Conservation (phyloP, 305 asterid genomes). For the Fraxinus angustifolia region DNA sequence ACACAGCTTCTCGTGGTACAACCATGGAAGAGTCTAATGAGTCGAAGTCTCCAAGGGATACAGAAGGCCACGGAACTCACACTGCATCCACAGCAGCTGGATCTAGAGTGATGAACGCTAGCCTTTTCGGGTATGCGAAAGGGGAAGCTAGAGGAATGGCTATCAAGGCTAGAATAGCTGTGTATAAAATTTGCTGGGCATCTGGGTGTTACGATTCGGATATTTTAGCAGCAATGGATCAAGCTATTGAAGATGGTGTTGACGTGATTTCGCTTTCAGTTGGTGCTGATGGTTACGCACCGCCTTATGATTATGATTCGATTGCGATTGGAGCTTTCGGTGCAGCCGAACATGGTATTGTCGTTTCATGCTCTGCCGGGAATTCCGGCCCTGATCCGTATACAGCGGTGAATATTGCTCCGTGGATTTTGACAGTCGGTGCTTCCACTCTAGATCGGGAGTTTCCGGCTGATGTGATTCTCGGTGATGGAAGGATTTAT, state of each 20-base stretch:
- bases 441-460: constrained; percentile 91
- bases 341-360: constrained; percentile 64
- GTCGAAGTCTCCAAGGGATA: constrained; percentile 67
- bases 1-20: constrained; percentile 40
- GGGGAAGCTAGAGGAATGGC: constrained; percentile 98
- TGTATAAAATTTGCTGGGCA: constrained; percentile 79
- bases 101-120: constrained; percentile 63
- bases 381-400: constrained; percentile 72
- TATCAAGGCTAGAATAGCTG: constrained; percentile 77
- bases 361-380: constrained; percentile 89
- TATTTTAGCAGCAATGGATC: constrained; percentile 83
- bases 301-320: constrained; percentile 60
- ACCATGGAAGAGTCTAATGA: constrained; percentile 42
- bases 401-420: constrained; percentile 81
- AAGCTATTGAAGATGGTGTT: constrained; percentile 73
- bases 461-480: constrained; percentile 79
- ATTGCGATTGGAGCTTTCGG: constrained; percentile 85
- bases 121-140: constrained; percentile 62
- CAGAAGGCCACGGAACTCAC: constrained; percentile 96
- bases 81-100: constrained; percentile 95
- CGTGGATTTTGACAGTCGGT: constrained; percentile 94
- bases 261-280: constrained; percentile 81
- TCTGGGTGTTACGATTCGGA: constrained; percentile 80
- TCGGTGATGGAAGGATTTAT: constrained; percentile 60
- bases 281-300: constrained; percentile 70